These are phyloP conservation scores for Pilatotrama ljubarskyi DNA, from an alignment of 768 basidiomycete genomes.

Conservation along the genomic window DNA sequence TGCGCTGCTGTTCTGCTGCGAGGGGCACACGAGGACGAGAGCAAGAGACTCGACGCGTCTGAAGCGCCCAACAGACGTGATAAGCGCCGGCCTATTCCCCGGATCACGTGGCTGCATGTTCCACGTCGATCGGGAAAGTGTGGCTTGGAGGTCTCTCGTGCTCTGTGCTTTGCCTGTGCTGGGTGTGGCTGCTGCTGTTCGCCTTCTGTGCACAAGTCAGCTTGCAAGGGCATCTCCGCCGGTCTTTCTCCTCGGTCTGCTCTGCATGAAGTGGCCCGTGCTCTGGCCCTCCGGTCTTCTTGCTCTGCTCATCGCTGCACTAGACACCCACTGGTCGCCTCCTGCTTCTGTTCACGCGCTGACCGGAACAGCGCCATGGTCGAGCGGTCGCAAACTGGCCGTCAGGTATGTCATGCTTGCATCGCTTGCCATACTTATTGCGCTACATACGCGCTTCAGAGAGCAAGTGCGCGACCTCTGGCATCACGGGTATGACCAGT, in stretches of 20 bases:
- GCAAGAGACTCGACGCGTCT: neutral
- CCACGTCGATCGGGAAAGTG: constrained; percentile 9
- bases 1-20: no score
- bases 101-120: neutral
- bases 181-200: neutral
- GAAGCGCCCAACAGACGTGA: constrained; percentile 1
- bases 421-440: neutral
- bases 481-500: constrained; percentile 88
- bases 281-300: constrained; percentile 31
- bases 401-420: constrained; percentile 25
- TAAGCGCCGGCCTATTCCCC: neutral
- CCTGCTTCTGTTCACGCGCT: constrained; percentile 12
- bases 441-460: constrained; percentile 36
- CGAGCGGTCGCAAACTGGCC: constrained; percentile 27
- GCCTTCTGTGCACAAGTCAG: neutral
- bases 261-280: constrained; percentile 31
- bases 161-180: neutral
- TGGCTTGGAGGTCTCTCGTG: neutral
- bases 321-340: constrained; percentile 27
- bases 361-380: constrained; percentile 27
- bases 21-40: neutral
- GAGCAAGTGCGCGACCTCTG: constrained; percentile 76
- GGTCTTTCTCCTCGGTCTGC: neutral
- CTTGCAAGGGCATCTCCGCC: neutral
- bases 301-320: constrained; percentile 29